A percentile compares a stretch with the other conserved stretches of the same genome.
Evolutionary conservation across 495 filamentous ascomycete species (phyloP).

Genomic region (Lasiosphaeris hirsuta): DNA sequence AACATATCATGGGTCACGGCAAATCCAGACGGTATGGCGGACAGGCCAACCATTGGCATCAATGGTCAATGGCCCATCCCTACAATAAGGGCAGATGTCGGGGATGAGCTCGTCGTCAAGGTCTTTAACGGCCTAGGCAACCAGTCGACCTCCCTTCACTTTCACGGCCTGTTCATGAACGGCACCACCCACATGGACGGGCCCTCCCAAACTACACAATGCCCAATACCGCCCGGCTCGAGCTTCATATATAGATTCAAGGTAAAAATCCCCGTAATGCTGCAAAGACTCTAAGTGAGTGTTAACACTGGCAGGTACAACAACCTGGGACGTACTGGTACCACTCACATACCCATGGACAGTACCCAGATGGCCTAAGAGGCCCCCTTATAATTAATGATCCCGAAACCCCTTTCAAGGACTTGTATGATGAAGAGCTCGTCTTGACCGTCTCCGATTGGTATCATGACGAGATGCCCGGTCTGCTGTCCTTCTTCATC

Average conservation of each 20-base stretch:
- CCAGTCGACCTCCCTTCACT: constrained; percentile 68
- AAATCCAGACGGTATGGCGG: constrained; percentile 71
- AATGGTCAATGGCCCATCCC: constrained; percentile 79
- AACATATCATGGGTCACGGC: constrained; percentile 75
- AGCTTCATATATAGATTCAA: constrained; percentile 76
- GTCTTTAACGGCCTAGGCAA: constrained; percentile 70
- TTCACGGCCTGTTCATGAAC: constrained; percentile 73
- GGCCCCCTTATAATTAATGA: constrained; percentile 57
- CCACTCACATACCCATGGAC: constrained; percentile 33
- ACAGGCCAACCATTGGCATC: constrained; percentile 71
- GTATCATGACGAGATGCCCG: constrained; percentile 36
- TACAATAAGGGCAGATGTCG: constrained; percentile 62
- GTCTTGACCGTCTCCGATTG: constrained; percentile 49
- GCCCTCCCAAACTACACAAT: constrained; percentile 63
- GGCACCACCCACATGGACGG: constrained; percentile 73
- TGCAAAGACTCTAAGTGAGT: neutral
- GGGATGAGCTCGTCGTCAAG: constrained; percentile 69
- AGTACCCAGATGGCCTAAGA: constrained; percentile 50
- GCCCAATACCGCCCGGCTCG: constrained; percentile 58
- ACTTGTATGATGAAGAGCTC: constrained; percentile 51
- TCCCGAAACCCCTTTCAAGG: constrained; percentile 45
- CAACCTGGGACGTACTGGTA: constrained; percentile 59
- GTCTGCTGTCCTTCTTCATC: constrained; percentile 35
- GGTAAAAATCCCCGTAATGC: constrained; percentile 42
- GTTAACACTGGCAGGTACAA: constrained; percentile 43